Conservation (phyloP, 257 asterid genomes). For the Striga asiatica region DNA sequence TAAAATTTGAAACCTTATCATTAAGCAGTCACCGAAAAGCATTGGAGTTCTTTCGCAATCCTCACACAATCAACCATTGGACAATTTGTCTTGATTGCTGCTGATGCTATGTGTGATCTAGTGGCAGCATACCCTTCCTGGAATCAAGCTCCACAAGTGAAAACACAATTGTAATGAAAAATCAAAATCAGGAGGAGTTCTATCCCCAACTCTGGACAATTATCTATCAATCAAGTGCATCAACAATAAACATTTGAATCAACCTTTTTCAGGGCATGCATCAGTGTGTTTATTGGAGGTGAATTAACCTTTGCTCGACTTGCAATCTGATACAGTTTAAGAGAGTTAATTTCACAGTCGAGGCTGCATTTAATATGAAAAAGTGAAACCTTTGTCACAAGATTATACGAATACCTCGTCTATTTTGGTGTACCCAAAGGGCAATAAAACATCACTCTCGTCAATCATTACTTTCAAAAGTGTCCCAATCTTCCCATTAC, state of each 20-base stretch:
- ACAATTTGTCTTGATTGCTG: constrained; percentile 83
- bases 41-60: constrained; percentile 47
- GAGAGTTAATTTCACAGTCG: too few relatives aligned
- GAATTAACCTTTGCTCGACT: constrained; percentile 75
- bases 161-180: background rate
- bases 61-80: constrained; percentile 63
- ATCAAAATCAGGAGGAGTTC: too few relatives aligned
- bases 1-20: constrained; percentile 1
- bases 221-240: too few relatives aligned
- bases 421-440: constrained; percentile 66
- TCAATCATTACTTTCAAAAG: constrained; percentile 57
- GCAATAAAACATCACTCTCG: constrained; percentile 77
- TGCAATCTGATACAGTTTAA: constrained; percentile 53
- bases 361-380: background rate
- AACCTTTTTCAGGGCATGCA: constrained; percentile 30
- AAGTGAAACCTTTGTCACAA: background rate
- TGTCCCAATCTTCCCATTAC: constrained; percentile 45
- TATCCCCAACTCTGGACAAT: too few relatives aligned
- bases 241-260: background rate
- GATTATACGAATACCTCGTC: constrained; percentile 53
- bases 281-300: constrained; percentile 36
- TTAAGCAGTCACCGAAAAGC: constrained; percentile 12
- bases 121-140: constrained; percentile 68
- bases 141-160: background rate
- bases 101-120: constrained; percentile 65